Percentiles rank a stretch among this genome's conserved stretches.
Evolutionary conservation across 2,329 filamentous ascomycete species (phyloP).

Genomic region (Westerdykella aurantiaca): DNA sequence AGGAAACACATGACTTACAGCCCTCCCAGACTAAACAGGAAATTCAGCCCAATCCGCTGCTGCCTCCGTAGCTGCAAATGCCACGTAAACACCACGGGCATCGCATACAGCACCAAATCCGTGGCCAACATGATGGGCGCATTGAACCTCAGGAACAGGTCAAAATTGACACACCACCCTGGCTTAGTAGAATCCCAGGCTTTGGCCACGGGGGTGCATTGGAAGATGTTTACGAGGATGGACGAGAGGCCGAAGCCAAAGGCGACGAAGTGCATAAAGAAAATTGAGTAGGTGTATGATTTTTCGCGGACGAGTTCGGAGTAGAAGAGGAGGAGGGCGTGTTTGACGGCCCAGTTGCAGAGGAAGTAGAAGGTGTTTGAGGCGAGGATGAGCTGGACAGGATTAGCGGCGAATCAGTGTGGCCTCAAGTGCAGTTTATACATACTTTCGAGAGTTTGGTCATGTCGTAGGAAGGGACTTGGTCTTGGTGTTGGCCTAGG

Average conservation of each 20-base stretch:
- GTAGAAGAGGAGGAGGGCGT: slow-evolving; percentile 39
- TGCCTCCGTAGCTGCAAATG: slow-evolving; percentile 26
- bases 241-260: slow-evolving; percentile 30
- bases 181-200: slow-evolving; percentile 23
- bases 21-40: slow-evolving; percentile 29
- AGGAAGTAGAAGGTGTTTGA: slow-evolving; percentile 35
- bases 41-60: slow-evolving; percentile 32
- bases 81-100: slow-evolving; percentile 37
- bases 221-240: slow-evolving; percentile 32
- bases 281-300: slow-evolving; percentile 22
- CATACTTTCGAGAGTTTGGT: slow-evolving; percentile 13
- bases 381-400: slow-evolving; percentile 16
- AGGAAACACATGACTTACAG: slow-evolving; percentile 15
- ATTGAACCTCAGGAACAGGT: slow-evolving; percentile 35
- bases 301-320: slow-evolving; percentile 29
- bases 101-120: slow-evolving; percentile 35
- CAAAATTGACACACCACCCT: slow-evolving; percentile 33
- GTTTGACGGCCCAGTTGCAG: slow-evolving; percentile 39
- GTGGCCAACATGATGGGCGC: slow-evolving; percentile 36
- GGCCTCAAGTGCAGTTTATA: not conserved
- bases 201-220: slow-evolving; percentile 34
- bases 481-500: slow-evolving; percentile 12
- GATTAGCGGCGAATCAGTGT: not conserved
- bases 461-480: slow-evolving; percentile 4
- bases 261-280: slow-evolving; percentile 30